These are phyloP conservation scores for Sonneratia caseolaris DNA, from an alignment of 345 rosid genomes.

Conservation along the genomic window DNA sequence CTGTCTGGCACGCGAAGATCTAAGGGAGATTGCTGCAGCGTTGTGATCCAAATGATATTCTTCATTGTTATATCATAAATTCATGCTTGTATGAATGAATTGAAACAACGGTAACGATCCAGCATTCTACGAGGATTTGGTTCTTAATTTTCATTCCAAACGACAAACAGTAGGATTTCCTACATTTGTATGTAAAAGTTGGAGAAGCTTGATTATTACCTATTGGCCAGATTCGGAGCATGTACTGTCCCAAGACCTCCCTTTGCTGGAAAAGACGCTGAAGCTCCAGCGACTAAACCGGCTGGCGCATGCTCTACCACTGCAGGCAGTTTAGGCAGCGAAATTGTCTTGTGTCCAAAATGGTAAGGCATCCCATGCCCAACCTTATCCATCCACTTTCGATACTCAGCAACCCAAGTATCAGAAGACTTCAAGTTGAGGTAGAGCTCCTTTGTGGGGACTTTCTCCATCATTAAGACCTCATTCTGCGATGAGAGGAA, in stretches of 20 bases:
- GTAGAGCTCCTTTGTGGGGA: constrained; percentile 75
- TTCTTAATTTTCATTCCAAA: too few species aligned
- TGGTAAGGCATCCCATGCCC: constrained; percentile 98
- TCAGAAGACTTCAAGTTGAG: constrained; percentile 70
- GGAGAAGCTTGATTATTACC: constrained; percentile 29
- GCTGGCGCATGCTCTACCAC: constrained; percentile 92
- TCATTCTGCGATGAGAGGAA: constrained; percentile 86
- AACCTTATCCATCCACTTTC: constrained; percentile 97
- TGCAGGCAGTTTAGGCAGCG: constrained; percentile 58
- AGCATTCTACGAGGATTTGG: too few species aligned
- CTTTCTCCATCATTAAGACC: constrained; percentile 64
- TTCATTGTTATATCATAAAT: background rate
- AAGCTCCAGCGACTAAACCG: constrained; percentile 57
- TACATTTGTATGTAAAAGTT: too few species aligned
- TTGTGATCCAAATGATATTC: background rate
- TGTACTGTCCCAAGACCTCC: constrained; percentile 71
- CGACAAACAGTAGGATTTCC: too few species aligned
- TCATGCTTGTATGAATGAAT: background rate
- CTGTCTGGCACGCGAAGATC: background rate
- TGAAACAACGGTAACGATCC: too few species aligned
- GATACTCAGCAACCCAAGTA: constrained; percentile 81
- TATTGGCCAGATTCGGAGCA: constrained; percentile 68
- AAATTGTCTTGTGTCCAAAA: constrained; percentile 68
- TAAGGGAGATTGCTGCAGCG: background rate
- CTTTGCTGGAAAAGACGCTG: constrained; percentile 72